Evolutionary conservation across 1,284 basidiomycete species (phyloP).

Genomic region (Ustilago vetiveriae): DNA sequence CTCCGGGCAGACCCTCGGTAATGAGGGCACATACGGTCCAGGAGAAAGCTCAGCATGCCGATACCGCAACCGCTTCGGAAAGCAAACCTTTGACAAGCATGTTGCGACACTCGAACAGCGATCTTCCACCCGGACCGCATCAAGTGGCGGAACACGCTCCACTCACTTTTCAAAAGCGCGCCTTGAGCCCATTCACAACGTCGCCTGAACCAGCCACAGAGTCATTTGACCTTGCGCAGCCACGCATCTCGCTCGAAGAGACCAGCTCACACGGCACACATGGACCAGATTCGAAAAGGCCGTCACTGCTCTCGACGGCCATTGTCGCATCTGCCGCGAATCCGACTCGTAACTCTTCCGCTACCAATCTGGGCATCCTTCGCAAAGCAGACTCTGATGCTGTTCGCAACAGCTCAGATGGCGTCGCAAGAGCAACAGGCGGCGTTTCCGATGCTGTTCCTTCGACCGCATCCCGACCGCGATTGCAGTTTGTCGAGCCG

Average conservation of each 20-base stretch:
- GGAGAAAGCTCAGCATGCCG: slow-evolving; percentile 3
- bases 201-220: slow-evolving; percentile 27
- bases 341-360: slow-evolving; percentile 15
- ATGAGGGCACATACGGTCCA: slow-evolving; percentile 6
- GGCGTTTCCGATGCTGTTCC: not conserved
- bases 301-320: slow-evolving; percentile 24
- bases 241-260: slow-evolving; percentile 10
- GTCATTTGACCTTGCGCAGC: slow-evolving; percentile 10
- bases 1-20: slow-evolving; percentile 30
- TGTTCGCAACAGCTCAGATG: not conserved
- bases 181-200: slow-evolving; percentile 23
- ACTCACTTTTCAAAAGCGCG: slow-evolving; percentile 35
- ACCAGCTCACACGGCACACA: not conserved
- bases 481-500: slow-evolving; percentile 42
- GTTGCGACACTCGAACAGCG: not conserved
- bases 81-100: not conserved
- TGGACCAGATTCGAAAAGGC: slow-evolving; percentile 7
- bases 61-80: not conserved
- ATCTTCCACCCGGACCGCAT: not conserved
- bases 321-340: slow-evolving; percentile 13
- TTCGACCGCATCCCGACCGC: slow-evolving; percentile 7
- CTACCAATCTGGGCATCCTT: slow-evolving; percentile 29
- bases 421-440: not conserved
- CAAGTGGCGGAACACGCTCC: slow-evolving; percentile 8
- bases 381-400: slow-evolving; percentile 13